These are phyloP conservation scores for Fusarium caatingaense DNA, from an alignment of 2,329 filamentous ascomycete species.

Conservation along the genomic window DNA sequence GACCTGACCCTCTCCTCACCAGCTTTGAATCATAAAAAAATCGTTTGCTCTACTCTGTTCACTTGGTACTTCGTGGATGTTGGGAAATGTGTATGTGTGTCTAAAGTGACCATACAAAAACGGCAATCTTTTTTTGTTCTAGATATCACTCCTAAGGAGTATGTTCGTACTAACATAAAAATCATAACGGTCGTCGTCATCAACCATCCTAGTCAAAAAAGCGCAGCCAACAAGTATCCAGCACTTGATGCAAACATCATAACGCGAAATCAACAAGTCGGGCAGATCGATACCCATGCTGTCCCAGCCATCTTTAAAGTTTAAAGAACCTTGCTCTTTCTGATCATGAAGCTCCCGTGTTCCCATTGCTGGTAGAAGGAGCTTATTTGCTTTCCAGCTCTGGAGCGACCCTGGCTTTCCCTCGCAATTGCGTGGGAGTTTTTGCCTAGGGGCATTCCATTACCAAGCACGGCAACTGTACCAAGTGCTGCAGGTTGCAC, in stretches of 20 bases:
- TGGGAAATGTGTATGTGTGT: slow-evolving; percentile 27
- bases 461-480: slow-evolving; percentile 41
- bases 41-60: slow-evolving; percentile 38
- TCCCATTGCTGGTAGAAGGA: slow-evolving; percentile 42
- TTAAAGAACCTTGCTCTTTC: slow-evolving; percentile 25
- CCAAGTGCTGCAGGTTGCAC: slow-evolving; percentile 39
- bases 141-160: slow-evolving; percentile 4
- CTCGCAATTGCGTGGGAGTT: slow-evolving; percentile 28
- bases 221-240: slow-evolving; percentile 4
- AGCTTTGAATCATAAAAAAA: slow-evolving; percentile 46
- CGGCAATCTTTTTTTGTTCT: slow-evolving; percentile 8
- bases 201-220: slow-evolving; percentile 10
- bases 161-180: slow-evolving; percentile 7
- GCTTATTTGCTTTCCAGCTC: slow-evolving; percentile 39
- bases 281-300: neutral
- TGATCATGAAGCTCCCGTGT: slow-evolving; percentile 31
- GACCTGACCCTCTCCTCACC: slow-evolving; percentile 42
- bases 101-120: slow-evolving; percentile 7
- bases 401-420: slow-evolving; percentile 27
- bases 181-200: slow-evolving; percentile 13
- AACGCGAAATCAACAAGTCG: slow-evolving; percentile 18
- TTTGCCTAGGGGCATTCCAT: slow-evolving; percentile 23
- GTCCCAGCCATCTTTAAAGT: neutral
- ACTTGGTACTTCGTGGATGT: slow-evolving; percentile 16
- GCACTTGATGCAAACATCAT: neutral